These are phyloP conservation scores for Aspergillus chevalieri DNA, from an alignment of 2,329 filamentous ascomycete species.

Conservation along the genomic window DNA sequence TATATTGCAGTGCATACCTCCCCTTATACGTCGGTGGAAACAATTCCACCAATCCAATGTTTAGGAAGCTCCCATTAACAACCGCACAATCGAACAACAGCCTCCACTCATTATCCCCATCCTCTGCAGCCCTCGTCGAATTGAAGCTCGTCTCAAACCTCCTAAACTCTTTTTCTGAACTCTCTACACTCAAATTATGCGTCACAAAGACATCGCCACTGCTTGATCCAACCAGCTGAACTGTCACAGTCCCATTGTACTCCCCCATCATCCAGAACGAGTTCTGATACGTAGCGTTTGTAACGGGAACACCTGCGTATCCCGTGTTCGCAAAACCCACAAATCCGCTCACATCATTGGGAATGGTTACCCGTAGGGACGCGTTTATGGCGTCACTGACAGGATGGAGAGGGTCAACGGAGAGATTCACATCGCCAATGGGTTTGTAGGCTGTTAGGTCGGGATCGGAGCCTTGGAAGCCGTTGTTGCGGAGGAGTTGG, in stretches of 20 bases:
- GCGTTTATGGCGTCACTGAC: slow-evolving; percentile 24
- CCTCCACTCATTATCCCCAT: slow-evolving; percentile 25
- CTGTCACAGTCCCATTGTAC: slow-evolving; percentile 19
- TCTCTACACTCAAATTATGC: slow-evolving; percentile 22
- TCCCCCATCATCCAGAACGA: slow-evolving; percentile 29
- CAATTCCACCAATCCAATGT: slow-evolving; percentile 21
- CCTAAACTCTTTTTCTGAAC: background rate
- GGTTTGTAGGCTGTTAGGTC: slow-evolving; percentile 22
- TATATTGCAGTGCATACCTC: slow-evolving; percentile 6
- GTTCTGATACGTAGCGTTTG: slow-evolving; percentile 19
- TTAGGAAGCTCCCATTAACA: slow-evolving; percentile 14
- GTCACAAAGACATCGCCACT: slow-evolving; percentile 20
- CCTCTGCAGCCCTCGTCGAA: slow-evolving; percentile 10
- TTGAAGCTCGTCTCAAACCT: slow-evolving; percentile 18
- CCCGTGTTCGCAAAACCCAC: slow-evolving; percentile 43
- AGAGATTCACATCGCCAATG: slow-evolving; percentile 20
- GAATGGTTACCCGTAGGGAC: slow-evolving; percentile 11
- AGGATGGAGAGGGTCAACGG: slow-evolving; percentile 16
- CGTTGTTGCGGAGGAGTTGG: slow-evolving; percentile 22
- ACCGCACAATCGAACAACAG: slow-evolving; percentile 20
- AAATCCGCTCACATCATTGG: slow-evolving; percentile 17
- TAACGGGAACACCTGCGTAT: slow-evolving; percentile 26
- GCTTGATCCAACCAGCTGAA: slow-evolving; percentile 20
- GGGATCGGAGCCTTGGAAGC: slow-evolving; percentile 25
- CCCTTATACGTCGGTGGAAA: slow-evolving; percentile 21